phyloP scores from a whole-genome alignment of 768 basidiomycete species.

The Plicaturopsis crispa region DNA sequence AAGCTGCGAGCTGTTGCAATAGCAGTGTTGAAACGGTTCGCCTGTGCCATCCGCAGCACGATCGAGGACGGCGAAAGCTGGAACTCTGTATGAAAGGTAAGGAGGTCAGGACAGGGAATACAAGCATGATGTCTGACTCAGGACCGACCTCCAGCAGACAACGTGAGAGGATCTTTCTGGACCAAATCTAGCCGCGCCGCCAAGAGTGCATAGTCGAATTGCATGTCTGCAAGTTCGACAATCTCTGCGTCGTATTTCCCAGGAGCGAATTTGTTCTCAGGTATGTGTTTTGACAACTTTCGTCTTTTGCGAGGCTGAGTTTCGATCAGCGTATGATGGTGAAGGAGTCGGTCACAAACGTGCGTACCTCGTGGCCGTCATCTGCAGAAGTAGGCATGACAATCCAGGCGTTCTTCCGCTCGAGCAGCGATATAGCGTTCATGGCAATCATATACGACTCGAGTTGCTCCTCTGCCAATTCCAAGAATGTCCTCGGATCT shows the following conservation, averaged over 20 bases:
- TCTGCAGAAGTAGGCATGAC: constrained; percentile 49
- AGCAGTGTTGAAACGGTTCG: constrained; percentile 73
- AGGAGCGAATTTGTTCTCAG: constrained; percentile 59
- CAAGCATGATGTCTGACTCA: no score
- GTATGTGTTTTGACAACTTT: constrained; percentile 67
- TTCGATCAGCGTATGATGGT: constrained; percentile 8
- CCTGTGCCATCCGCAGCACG: constrained; percentile 71
- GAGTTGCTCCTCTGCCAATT: constrained; percentile 58
- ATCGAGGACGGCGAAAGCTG: constrained; percentile 54
- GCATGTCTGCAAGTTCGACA: constrained; percentile 72
- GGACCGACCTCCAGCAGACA: constrained; percentile 57
- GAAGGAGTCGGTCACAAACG: constrained; percentile 9
- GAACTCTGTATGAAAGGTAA: constrained; percentile 33
- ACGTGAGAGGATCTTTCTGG: constrained; percentile 52
- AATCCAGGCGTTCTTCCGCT: constrained; percentile 79
- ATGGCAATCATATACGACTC: constrained; percentile 83
- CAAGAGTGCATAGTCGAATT: constrained; percentile 69
- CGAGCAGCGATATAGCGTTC: constrained; percentile 80
- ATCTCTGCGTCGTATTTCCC: constrained; percentile 70
- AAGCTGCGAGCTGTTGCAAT: constrained; percentile 69
- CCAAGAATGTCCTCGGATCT: constrained; percentile 28
- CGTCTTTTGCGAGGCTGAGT: constrained; percentile 61
- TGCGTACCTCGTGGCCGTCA: constrained; percentile 36
- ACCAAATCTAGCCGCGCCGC: constrained; percentile 73
- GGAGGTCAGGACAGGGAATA: constrained; percentile 14